Conservation (phyloP, 352 stramenopile genomes). For the Pythium phragmiticola region DNA sequence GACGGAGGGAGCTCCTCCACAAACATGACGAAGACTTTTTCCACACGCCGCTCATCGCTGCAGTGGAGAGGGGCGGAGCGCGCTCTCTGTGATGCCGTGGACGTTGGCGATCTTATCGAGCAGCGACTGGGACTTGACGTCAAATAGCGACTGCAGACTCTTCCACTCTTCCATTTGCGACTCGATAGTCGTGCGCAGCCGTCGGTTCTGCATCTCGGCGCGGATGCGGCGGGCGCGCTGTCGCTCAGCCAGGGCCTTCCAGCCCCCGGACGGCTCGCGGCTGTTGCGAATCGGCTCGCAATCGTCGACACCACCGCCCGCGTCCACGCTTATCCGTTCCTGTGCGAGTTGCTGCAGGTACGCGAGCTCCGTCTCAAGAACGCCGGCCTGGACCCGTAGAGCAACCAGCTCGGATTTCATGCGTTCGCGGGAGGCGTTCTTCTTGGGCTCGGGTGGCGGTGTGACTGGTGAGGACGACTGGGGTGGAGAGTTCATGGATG, state of each 20-base stretch:
- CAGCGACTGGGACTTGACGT: not conserved
- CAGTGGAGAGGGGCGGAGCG: too few relatives aligned
- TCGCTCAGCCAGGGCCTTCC: slow-evolving; percentile 12
- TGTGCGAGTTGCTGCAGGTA: slow-evolving; percentile 8
- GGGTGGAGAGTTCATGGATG: not conserved
- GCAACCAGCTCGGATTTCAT: slow-evolving; percentile 8
- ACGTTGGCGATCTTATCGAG: slow-evolving; percentile 1
- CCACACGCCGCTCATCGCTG: too few relatives aligned
- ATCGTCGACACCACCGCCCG: not conserved
- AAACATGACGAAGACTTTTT: too few relatives aligned
- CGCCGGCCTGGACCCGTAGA: not conserved
- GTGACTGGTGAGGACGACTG: not conserved
- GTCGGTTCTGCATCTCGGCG: slow-evolving; percentile 8
- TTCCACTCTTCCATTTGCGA: slow-evolving; percentile 10
- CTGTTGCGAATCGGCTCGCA: not conserved
- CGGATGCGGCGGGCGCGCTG: slow-evolving; percentile 8
- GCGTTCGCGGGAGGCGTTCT: slow-evolving; percentile 21
- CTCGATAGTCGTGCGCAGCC: slow-evolving; percentile 1
- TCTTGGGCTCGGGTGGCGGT: slow-evolving; percentile 8
- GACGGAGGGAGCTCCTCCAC: too few relatives aligned
- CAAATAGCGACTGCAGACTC: slow-evolving; percentile 10
- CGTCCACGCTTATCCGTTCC: not conserved
- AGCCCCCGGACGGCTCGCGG: not conserved
- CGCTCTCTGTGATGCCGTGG: not conserved
- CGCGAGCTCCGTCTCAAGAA: slow-evolving; percentile 9